Base-by-base conservation (phyloP, 139 green algal species). In the Nannochloris sp. region DNA sequence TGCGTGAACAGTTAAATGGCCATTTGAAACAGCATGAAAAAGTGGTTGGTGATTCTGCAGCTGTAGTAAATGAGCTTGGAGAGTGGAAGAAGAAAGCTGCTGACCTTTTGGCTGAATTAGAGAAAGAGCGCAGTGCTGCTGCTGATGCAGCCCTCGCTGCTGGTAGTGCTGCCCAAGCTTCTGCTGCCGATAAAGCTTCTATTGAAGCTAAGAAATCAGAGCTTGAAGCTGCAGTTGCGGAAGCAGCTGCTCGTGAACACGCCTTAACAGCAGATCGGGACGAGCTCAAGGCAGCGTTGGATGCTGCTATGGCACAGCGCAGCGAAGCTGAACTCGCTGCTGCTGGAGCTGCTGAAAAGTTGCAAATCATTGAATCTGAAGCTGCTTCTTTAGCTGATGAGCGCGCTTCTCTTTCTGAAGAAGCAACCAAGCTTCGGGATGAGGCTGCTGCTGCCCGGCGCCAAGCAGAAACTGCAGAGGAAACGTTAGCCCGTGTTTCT, bases 231-330 rank as follows among this genome's bases (percentile, higher is more conserved):
- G 23, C 63, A 31, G 32, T n/a, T 24, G 29, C 59, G 2, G 60
- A 65, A 19, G 60, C 70, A 14, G 23, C 9, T 27, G 15, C 60
- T 24, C 48, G 59, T 10, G 67, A 80, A 45, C 35, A 69, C 30
- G 61, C 39, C 13, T 39, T 77, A 54, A 34, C 46, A 19, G 66
- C 67, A 4, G 68, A 78, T 37, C 59, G 57, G 39, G 57, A 63
- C 46, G 58, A 73, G 64, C 74, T 90, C 14, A 85, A 83, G 58
- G 68, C 58, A 32, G 71, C 70, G 3, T 60, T 87, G 31, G 66
- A 68, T 14, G 58, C 30, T 27, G 75, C 33, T 0, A 29, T 73
- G 27, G 62, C 68, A 29, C 62, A 80, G 44, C 68, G 12, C 9
- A 45, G 37, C 12, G 58, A 3, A 34, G 37, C 10, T 27, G 29